Evolutionary conservation across 2,329 filamentous ascomycete genomes (phyloP), one percentile per base, ranked within the genome.

Genomic region (Fusarium tupiense): DNA sequence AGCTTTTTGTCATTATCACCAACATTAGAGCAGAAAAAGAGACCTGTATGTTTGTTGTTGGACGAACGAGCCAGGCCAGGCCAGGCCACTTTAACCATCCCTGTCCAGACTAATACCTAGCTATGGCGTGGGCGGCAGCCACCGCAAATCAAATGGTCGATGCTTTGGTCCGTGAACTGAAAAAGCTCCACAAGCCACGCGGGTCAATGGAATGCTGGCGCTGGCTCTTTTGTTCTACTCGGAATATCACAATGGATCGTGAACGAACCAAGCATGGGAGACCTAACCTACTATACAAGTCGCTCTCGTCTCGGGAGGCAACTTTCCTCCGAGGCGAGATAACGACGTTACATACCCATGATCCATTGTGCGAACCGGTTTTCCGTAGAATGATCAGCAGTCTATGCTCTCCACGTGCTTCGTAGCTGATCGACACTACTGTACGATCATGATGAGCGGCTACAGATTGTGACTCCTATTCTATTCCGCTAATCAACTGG

Each of bases 151-250:
- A 75, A 64, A 62, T 62, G 61, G 61, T 61, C 69, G 26, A 61
- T 64, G 65, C 66, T 60, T 62, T 64, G 63, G 72, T 68, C 68
- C 62, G 62, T 69, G 60, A 38, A 40, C 64, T 74, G 38, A 37
- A 38, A 37, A 57, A 72, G 58, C 71, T 79, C 77, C 77, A 78
- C 77, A 79, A 77, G 77, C 77, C 77, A 78, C 77, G 76, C 74
- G 77, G 74, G 64, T 78, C 73, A 71, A 72, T 69, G 73, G 77
- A 78, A 77, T 78, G 74, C 62, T 74, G 63, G 56, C 57, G 41
- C 43, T 50, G 41, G 24, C 29, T 52, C 56, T 35, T 47, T 20
- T 33, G 40, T 35, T 64, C 47, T 47, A 31, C 46, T 53, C 16
- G 33, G 43, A 29, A 35, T 24, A 41, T 44, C 38, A 58, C 38